Conservation (phyloP, 108 stramenopile genomes). For the Schizochytrium sp. region DNA sequence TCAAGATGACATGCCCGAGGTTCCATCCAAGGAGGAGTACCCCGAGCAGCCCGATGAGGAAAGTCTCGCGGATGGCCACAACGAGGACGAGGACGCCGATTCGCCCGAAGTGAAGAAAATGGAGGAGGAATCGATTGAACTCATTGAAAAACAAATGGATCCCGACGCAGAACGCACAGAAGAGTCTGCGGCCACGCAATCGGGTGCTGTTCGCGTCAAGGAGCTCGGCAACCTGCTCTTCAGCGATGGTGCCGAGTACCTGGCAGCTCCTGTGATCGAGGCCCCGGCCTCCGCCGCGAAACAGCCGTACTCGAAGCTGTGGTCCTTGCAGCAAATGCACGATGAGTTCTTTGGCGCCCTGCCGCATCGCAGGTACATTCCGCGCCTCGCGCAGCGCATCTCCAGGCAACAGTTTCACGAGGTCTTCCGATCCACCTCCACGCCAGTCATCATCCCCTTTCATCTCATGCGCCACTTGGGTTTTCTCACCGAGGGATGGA, state of each 20-base stretch:
- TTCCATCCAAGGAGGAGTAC: neutral
- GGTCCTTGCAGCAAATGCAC: neutral
- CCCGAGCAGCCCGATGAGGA: neutral
- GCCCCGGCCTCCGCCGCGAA: neutral
- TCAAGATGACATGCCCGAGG: neutral
- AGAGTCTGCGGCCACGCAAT: neutral
- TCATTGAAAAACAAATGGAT: neutral
- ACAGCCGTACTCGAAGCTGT: neutral
- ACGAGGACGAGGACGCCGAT: neutral
- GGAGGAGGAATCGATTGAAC: neutral
- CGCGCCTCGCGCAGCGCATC: neutral
- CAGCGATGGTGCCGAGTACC: neutral
- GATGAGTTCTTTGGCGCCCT: neutral
- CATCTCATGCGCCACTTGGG: neutral
- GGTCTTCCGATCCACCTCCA: neutral
- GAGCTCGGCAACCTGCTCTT: constrained; percentile 15
- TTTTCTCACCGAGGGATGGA: neutral
- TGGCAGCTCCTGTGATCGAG: neutral
- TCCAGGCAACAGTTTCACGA: neutral
- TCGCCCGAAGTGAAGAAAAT: neutral
- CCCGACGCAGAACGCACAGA: neutral
- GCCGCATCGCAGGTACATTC: neutral
- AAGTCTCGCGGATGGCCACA: neutral
- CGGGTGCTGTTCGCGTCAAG: neutral
- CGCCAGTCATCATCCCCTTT: neutral